Percentiles rank a stretch among this genome's conserved stretches.
Conservation (phyloP, 305 asterid genomes). For the Solanum hybrid region DNA sequence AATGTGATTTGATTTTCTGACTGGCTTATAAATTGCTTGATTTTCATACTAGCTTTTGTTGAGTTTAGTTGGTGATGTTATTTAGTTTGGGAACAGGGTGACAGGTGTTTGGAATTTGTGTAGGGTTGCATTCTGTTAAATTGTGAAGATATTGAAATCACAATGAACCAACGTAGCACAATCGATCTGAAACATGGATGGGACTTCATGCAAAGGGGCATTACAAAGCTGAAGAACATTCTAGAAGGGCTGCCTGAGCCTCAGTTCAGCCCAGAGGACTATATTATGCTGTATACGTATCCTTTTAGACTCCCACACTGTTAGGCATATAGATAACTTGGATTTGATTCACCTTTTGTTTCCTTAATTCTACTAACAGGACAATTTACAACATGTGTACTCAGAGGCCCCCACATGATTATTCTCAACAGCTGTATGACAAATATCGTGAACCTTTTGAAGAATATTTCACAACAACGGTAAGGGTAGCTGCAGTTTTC, state of each 20-base stretch:
- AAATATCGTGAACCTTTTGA: conserved; percentile 61
- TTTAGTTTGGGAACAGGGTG: not conserved
- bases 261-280: conserved; percentile 73
- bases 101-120: not conserved
- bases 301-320: not conserved
- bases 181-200: conserved; percentile 64
- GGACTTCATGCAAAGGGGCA: conserved; percentile 72
- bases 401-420: conserved; percentile 77
- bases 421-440: conserved; percentile 75
- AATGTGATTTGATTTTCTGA: not conserved
- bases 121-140: not conserved
- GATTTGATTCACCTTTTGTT: conserved; percentile 1
- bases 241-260: conserved; percentile 72
- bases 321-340: not conserved
- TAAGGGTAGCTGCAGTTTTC: conserved; percentile 15
- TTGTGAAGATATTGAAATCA: conserved; percentile 18
- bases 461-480: conserved; percentile 55
- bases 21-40: not conserved
- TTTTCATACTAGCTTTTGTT: not conserved
- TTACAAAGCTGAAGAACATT: conserved; percentile 60
- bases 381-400: conserved; percentile 86
- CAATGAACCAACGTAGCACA: conserved; percentile 49
- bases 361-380: conserved; percentile 34
- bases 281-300: conserved; percentile 79
- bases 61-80: not conserved